phyloP scores from a whole-genome alignment of 2,329 filamentous ascomycete genomes.

The Pseudogymnoascus sp. region DNA sequence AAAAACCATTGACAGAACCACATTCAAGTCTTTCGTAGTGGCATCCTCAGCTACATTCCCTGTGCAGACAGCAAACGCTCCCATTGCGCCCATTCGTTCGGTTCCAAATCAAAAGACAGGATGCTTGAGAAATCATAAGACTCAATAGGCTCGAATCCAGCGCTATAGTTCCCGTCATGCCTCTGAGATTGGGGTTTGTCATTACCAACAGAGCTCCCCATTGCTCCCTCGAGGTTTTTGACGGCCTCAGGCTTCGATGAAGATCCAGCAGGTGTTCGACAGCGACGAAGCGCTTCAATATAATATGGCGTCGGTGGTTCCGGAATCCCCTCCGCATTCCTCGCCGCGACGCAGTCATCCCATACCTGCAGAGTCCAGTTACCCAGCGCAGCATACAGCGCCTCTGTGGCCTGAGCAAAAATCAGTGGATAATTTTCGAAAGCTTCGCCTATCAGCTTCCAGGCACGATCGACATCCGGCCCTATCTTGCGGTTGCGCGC shows the following conservation, averaged over 20 bases:
- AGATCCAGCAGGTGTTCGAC: constrained; percentile 13
- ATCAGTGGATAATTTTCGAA: constrained; percentile 22
- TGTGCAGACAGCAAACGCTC: constrained; percentile 24
- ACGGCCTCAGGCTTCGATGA: constrained; percentile 2
- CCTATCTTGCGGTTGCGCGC: constrained; percentile 23
- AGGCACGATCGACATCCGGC: constrained; percentile 25
- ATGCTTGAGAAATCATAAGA: constrained; percentile 22
- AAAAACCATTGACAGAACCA: background rate
- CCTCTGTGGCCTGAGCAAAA: constrained; percentile 18
- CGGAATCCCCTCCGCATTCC: constrained; percentile 18
- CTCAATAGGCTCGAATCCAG: constrained; percentile 14
- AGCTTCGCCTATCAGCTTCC: constrained; percentile 24
- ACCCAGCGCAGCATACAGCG: constrained; percentile 25
- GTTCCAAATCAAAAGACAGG: constrained; percentile 25
- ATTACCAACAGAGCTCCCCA: background rate
- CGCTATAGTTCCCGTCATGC: constrained; percentile 3
- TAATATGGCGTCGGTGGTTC: constrained; percentile 20
- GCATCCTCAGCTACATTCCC: background rate
- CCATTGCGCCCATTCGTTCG: constrained; percentile 28
- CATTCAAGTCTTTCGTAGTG: background rate
- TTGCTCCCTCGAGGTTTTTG: background rate
- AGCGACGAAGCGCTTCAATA: constrained; percentile 21
- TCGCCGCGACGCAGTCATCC: constrained; percentile 22
- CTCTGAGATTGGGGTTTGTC: background rate
- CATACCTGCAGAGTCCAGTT: constrained; percentile 28